Evolutionary conservation across 208 protist genomes (phyloP).

Genomic region (Acanthamoeba castellanii): DNA sequence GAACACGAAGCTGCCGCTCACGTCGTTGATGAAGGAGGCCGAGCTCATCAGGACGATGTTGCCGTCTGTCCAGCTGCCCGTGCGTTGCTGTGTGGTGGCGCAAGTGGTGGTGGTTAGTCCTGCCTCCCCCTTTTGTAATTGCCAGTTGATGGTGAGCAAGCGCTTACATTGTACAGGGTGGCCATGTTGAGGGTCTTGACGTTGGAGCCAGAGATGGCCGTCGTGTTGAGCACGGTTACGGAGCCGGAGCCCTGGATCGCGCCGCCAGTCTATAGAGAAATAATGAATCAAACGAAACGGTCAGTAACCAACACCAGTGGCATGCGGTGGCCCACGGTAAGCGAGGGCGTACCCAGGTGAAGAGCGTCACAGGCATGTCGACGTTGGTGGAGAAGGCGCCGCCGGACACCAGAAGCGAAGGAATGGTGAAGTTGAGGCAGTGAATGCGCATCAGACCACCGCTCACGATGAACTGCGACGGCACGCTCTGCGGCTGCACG

Average conservation of each 20-base stretch:
- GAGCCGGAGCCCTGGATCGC: slow-evolving; percentile 35
- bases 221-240: background rate
- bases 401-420: slow-evolving; percentile 27
- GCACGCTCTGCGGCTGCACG: slow-evolving; percentile 24
- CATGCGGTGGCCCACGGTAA: background rate
- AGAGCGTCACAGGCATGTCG: slow-evolving; percentile 21
- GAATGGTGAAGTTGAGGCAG: slow-evolving; percentile 68
- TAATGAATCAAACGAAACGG: no score
- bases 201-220: background rate
- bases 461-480: slow-evolving; percentile 60
- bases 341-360: slow-evolving; percentile 25
- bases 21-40: slow-evolving; percentile 49
- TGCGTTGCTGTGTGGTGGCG: background rate
- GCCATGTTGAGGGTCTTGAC: slow-evolving; percentile 58
- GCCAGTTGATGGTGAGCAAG: background rate
- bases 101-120: background rate
- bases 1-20: background rate
- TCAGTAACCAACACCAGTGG: background rate
- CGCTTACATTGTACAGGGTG: slow-evolving; percentile 45
- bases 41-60: slow-evolving; percentile 33
- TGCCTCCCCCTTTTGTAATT: background rate
- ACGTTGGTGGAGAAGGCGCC: slow-evolving; percentile 72
- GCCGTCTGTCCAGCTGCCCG: slow-evolving; percentile 18
- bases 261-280: background rate
- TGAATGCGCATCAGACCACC: slow-evolving; percentile 59